Percentiles rank a stretch among this genome's conserved stretches.
phyloP scores from a whole-genome alignment of 192 early-diverging fungal genomes.

The Coemansia sp. region DNA sequence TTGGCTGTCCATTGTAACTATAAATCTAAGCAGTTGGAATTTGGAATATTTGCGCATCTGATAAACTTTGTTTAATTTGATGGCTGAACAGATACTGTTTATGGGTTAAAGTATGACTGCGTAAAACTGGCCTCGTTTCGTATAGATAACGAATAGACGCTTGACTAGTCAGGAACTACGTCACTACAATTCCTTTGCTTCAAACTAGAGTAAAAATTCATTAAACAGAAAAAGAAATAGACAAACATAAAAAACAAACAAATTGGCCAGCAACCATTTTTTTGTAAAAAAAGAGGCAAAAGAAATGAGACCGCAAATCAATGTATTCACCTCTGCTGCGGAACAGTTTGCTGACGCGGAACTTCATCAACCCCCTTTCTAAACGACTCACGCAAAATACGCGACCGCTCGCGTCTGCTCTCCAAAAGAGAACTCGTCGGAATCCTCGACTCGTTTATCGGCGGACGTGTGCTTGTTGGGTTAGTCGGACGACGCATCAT shows the following conservation, averaged over 20 bases:
- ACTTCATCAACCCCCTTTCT: slow-evolving; percentile 25
- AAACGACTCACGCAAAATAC: slow-evolving; percentile 30
- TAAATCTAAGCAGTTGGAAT: not conserved
- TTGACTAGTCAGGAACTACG: no score
- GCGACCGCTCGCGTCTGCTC: slow-evolving; percentile 27
- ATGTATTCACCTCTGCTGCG: slow-evolving; percentile 19
- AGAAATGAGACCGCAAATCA: not conserved
- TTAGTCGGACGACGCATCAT: slow-evolving; percentile 18
- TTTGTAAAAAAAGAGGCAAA: not conserved
- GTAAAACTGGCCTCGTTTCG: no score
- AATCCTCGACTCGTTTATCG: slow-evolving; percentile 11
- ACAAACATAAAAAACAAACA: no score
- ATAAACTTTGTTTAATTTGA: no score
- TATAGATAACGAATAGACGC: no score
- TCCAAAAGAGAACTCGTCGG: slow-evolving; percentile 20
- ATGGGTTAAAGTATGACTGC: no score
- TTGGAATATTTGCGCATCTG: no score
- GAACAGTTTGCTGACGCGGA: slow-evolving; percentile 28
- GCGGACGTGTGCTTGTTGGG: not conserved
- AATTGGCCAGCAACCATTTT: slow-evolving; percentile 3
- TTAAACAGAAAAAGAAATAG: no score
- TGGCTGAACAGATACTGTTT: no score
- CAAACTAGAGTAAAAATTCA: no score
- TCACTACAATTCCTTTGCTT: no score
- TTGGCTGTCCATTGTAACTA: not conserved